Evolutionary conservation across 306 rosid species (phyloP), one percentile per base, ranked within the genome.

Genomic region (Geum urbanum): DNA sequence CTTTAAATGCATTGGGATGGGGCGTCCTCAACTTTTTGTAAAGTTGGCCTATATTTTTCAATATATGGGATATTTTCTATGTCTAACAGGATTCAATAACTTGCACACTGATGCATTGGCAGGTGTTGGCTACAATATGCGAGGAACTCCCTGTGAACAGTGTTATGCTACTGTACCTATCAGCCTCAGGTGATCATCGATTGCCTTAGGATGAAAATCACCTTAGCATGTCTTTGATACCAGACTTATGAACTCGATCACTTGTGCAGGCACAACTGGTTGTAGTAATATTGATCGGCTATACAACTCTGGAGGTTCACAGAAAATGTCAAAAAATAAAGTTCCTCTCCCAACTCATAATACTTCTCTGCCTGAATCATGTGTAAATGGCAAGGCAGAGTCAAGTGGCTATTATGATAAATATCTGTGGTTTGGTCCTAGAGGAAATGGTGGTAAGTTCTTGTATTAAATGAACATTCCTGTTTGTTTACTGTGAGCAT

Each of bases 121-220:
- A 95, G 99, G 92, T 91, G 80, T 74, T 95, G 95, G 99, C 99
- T 14, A 91, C 97, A 71, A 82, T 91, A 79, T 95, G 95, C 58
- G 97, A 95, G 87, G 97, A 95, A 79, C 96, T 95, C 46, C 92
- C 88, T 54, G 82, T 88, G 57, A 97, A 95, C 82, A 74, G 97
- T 75, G 72, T 95, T 27, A 86, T 89, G 80, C 92, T 95, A 59
- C 71, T 91, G 61, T 91, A 95, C 78, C 84, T 95, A 57, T 87
- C 99, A 53, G 96, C 96, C 72, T 84, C 99, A 89, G 99, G 99
- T 95, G 69, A 70, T 61, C 54, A 63, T 74, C 72, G 84, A 41
- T 79, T 70, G 72, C 41, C 55, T 7, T 72, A 54, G 56, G 72
- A 19, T 73, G 74, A 66, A 61, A 63, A 45, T 71, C 58, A 76